A percentile compares a stretch with the other conserved stretches of the same genome.
Evolutionary conservation across 2,329 filamentous ascomycete species (phyloP).

Genomic region (Microcyclosporella mali): DNA sequence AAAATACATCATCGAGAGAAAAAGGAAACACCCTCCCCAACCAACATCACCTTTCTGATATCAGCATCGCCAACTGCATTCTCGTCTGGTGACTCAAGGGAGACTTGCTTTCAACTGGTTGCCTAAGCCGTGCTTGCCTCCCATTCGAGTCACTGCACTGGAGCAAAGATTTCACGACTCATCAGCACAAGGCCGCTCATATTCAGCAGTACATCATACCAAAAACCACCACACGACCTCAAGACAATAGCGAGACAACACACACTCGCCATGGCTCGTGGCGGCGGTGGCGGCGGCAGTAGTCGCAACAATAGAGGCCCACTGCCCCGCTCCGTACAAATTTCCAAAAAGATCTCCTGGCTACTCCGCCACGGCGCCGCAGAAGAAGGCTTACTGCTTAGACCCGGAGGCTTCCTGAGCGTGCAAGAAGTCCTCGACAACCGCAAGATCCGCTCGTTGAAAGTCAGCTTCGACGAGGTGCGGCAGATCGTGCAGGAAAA

Average conservation of each 20-base stretch:
- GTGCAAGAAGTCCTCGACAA: conserved; percentile 55
- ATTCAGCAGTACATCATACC: neutral
- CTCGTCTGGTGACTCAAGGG: too few relatives aligned
- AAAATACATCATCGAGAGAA: neutral
- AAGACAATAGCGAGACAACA: neutral
- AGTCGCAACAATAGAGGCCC: conserved; percentile 10
- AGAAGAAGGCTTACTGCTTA: conserved; percentile 54
- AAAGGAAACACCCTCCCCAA: neutral
- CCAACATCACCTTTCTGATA: neutral
- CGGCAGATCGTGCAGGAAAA: conserved; percentile 62
- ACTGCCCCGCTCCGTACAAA: conserved; percentile 24
- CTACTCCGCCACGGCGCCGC: conserved; percentile 57
- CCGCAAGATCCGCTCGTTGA: conserved; percentile 58
- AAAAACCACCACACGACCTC: neutral
- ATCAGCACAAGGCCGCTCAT: neutral
- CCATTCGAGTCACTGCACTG: neutral
- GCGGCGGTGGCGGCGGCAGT: conserved; percentile 8
- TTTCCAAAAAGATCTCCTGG: conserved; percentile 36
- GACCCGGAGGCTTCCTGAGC: conserved; percentile 54
- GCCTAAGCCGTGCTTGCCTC: too few relatives aligned
- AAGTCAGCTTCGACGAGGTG: conserved; percentile 71
- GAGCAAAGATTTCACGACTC: neutral
- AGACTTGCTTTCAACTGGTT: too few relatives aligned
- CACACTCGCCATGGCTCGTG: conserved; percentile 3
- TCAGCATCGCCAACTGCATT: too few relatives aligned